phyloP scores from a whole-genome alignment of 495 filamentous ascomycete genomes.

The Podospora sp. region DNA sequence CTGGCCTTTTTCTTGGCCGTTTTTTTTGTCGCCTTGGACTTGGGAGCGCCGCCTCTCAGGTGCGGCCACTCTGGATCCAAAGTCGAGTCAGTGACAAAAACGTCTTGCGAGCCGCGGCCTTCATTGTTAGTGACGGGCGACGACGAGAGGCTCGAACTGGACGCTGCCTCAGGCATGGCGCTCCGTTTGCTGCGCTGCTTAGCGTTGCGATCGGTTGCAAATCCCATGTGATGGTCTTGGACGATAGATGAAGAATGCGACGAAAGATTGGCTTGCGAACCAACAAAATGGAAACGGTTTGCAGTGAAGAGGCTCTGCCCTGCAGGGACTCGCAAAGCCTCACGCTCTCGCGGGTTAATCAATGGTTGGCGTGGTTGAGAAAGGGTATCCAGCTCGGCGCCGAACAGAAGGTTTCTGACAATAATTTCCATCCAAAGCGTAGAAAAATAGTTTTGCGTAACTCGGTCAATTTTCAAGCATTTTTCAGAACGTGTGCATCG shows the following conservation, averaged over 20 bases:
- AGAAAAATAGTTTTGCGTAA: no score
- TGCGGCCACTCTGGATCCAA: neutral
- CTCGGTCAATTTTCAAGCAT: no score
- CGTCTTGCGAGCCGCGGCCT: neutral
- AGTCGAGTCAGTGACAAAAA: neutral
- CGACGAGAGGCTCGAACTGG: constrained; percentile 23
- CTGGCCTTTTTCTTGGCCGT: no score
- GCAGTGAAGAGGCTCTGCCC: neutral
- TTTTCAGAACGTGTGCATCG: no score
- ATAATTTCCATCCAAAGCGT: no score
- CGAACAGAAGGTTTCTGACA: no score
- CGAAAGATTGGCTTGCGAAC: neutral
- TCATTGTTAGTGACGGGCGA: constrained; percentile 16
- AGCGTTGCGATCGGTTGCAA: neutral
- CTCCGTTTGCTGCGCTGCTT: neutral
- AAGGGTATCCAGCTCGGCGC: no score
- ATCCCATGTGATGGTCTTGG: neutral
- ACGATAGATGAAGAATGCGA: neutral
- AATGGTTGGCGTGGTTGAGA: no score
- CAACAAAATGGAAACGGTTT: neutral
- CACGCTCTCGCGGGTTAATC: no score
- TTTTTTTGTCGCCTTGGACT: no score
- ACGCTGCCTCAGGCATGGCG: constrained; percentile 2
- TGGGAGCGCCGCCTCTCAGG: neutral
- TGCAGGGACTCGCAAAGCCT: no score